Evolutionary conservation across 2,329 filamentous ascomycete genomes (phyloP), one percentile per base, ranked within the genome.

Genomic region (Gnomoniopsis smithogilvyi): DNA sequence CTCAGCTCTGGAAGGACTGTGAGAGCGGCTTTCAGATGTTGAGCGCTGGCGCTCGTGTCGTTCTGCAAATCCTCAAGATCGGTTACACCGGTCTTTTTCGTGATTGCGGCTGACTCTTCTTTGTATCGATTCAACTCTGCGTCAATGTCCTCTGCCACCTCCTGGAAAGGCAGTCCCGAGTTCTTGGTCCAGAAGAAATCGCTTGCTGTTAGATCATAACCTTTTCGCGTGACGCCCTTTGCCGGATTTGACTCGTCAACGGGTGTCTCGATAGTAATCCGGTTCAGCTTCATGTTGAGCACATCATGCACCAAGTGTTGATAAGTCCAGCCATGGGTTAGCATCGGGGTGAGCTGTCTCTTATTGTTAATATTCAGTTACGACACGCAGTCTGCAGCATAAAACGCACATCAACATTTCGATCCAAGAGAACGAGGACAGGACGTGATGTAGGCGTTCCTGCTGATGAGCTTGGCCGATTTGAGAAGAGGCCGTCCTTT

Each of bases 141-240:
- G 70, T 98, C 94, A 61, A 97, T 62, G 49, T 63, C 61, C 54
- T 63, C 61, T 43, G 59, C 61, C n/a, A 62, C 61, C 53, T 62
- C 58, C 33, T 61, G 95, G 68, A 99, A 98, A 1, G 95, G 94
- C 21, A 91, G 81, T 8, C 90, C 86, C 1, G 95, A 91, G 71
- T 99, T 98, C 71, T 92, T 92, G 62, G 88, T 84, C 95, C 95
- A 99, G 77, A 99, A 99, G 73, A 96, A 98, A 73, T 99, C 95
- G 64, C 86, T 95, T 33, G 91, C 82, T 34, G 86, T 94, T 45
- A 99, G 78, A 68, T 99, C 95, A 69, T 98, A 99, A 0, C 89
- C 84, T 72, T 94, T 94, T 73, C 95, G 96, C 1, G 86, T 87
- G n/a, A 79, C 83, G 0, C 89, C 90, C 70, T 89, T 93, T 30